Base-by-base conservation (phyloP, 129 eudicot species). In the Artemisia tridentata region DNA sequence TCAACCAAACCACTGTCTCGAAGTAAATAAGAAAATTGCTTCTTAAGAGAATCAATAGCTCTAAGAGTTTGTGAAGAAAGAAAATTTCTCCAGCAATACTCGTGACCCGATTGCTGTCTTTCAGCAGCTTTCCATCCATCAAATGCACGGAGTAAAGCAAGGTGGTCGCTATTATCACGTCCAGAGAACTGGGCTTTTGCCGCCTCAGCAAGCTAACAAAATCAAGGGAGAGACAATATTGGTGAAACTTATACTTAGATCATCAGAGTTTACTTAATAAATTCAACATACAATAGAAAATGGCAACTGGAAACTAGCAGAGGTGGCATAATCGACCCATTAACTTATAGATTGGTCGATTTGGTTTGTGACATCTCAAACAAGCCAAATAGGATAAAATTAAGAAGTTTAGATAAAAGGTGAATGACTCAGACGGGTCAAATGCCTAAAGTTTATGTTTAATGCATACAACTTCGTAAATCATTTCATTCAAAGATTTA, bases 71-170 rank as follows among this genome's bases (percentile, higher is more conserved):
- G 98, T 27, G 79, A 63, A 78, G 98, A 92, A 45, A 92, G 90
- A 63, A 89, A 92, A 82, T 92, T 92, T 63, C 79, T 83, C 96
- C 96, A 87, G 69, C 98, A 93, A 69, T 87, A 93, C 31, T 89
- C 96, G 64, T 85, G 70, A 68, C 96, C 98, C 56, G 83, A 82
- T 59, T 85, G 96, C 34, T 73, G 71, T 63, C 81, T 87, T 78
- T 93, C 96, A 66, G 98, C 98, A 41, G 73, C 89, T 83, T 87
- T 93, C 98, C 98, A 93, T 20, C 98, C 96, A 29, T 87, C 91
- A 70, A 79, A 93, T 64, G 98, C 98, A 65, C 96, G 88, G 6
- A 93, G 84, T 62, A 89, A 77, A 68, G 98, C 84, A 71, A 93
- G 90, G 86, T 93, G 98, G 73, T 93, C 98, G 71, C 98, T 93